Evolutionary conservation across 192 early-diverging fungal genomes (phyloP), one percentile per base, ranked within the genome.

Genomic region (Podila horticola): DNA sequence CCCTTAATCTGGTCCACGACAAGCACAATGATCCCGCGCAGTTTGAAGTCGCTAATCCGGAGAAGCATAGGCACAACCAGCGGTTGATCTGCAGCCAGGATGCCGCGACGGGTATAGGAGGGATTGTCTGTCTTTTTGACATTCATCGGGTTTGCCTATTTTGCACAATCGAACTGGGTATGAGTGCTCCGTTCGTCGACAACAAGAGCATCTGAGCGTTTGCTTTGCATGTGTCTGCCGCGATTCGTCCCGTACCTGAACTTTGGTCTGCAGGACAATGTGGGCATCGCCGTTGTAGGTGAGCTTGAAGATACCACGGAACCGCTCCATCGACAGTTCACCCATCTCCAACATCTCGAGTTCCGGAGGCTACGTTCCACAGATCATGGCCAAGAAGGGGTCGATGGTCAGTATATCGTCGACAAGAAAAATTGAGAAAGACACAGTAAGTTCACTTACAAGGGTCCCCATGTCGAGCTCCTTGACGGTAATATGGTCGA

Each of bases 301-400:
- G 77, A 99, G 87, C 63, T 96, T 95, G 86, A 99, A 99, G 70
- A 99, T 96, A 6, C 92, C 98, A 55, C 95, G 91, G 84, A 99
- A 99, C 59, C 94, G 90, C 75, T 99, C 97, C 57, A 91, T 91
- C n/a, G 93, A 91, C 20, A 99, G 88, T 66, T 99, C 98, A 55
- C 96, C 93, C 74, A 99, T 98, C 66, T 99, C 98, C 12, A 99
- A 84, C 75, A 99, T 97, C 69, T 99, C 98, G 36, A 99, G 87
- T 60, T 98, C 97, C 22, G 98, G 98, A 7, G 98, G 93, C 88
- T 95, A 83, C 2, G 22, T 34, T 33, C 41, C 41, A 49, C 60
- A 64, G 28, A 33, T 58, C 26, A 11, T 36, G 5, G n/a, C 55
- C 34, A 36, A 74, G 48, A 30, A 34, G 64, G 26, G 22, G 51